Percentiles rank a stretch among this genome's conserved stretches.
phyloP scores from a whole-genome alignment of 1,284 basidiomycete genomes.

The Mycosarcoma mackinlayi region DNA sequence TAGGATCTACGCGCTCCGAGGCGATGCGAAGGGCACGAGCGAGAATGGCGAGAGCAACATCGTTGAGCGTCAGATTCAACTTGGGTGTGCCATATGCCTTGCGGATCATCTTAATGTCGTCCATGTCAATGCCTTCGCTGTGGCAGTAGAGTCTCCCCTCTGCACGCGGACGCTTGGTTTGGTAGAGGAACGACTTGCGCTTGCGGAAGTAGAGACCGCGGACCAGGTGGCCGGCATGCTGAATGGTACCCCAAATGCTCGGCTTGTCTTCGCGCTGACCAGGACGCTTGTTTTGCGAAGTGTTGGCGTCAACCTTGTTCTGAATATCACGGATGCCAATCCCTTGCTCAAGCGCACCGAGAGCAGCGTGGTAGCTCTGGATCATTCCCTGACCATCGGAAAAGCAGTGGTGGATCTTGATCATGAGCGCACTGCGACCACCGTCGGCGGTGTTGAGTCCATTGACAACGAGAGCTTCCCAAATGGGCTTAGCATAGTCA shows the following conservation, averaged over 20 bases:
- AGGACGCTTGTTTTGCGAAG: slow-evolving; percentile 49
- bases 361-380: slow-evolving; percentile 65
- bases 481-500: slow-evolving; percentile 66
- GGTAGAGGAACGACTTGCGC: slow-evolving; percentile 62
- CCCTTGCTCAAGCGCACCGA: slow-evolving; percentile 58
- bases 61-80: slow-evolving; percentile 63
- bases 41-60: slow-evolving; percentile 65
- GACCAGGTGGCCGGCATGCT: slow-evolving; percentile 54
- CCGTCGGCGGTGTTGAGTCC: slow-evolving; percentile 63
- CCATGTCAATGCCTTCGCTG: slow-evolving; percentile 64
- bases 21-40: slow-evolving; percentile 62
- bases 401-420: slow-evolving; percentile 68
- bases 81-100: slow-evolving; percentile 58
- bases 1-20: slow-evolving; percentile 51
- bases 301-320: slow-evolving; percentile 56
- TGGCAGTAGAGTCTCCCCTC: slow-evolving; percentile 61
- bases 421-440: slow-evolving; percentile 63
- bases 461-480: slow-evolving; percentile 66
- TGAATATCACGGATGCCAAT: slow-evolving; percentile 61
- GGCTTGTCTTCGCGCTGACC: slow-evolving; percentile 60
- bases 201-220: slow-evolving; percentile 65
- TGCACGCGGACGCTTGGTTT: slow-evolving; percentile 36
- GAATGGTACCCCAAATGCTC: slow-evolving; percentile 55
- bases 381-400: slow-evolving; percentile 68
- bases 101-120: slow-evolving; percentile 65